phyloP scores from a whole-genome alignment of 352 stramenopile species.

The Pseudoperonospora humuli region DNA sequence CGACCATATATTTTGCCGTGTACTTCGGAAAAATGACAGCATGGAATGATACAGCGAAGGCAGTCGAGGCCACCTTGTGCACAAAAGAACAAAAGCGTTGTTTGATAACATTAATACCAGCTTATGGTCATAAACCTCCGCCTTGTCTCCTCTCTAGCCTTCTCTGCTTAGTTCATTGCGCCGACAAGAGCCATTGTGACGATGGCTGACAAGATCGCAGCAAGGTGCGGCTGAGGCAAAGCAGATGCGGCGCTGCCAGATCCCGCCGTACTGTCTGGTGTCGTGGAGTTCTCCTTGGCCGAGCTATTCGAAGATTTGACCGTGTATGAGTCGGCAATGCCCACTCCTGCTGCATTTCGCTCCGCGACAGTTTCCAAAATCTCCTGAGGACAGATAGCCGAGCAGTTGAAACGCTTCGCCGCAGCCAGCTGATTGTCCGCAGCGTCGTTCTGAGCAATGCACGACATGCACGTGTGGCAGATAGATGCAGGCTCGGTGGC shows the following conservation, averaged over 20 bases:
- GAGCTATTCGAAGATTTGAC: conserved; percentile 17
- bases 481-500: conserved; percentile 51
- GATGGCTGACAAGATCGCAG: conserved; percentile 8
- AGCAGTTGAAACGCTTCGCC: conserved; percentile 68
- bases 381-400: conserved; percentile 57
- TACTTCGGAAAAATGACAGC: too few species aligned
- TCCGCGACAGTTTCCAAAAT: conserved; percentile 54
- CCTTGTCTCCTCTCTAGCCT: too few species aligned
- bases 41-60: too few species aligned
- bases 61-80: too few species aligned
- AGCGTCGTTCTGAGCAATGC: conserved; percentile 65
- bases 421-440: conserved; percentile 40
- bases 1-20: not conserved
- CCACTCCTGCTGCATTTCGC: conserved; percentile 42
- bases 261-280: conserved; percentile 11
- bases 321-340: conserved; percentile 50
- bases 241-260: conserved; percentile 7
- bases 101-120: too few species aligned
- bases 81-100: too few species aligned
- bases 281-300: conserved; percentile 14
- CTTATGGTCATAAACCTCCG: too few species aligned
- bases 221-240: conserved; percentile 9
- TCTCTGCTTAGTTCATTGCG: conserved; percentile 22
- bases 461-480: conserved; percentile 79
- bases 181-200: conserved; percentile 12